phyloP scores from a whole-genome alignment of 2,329 filamentous ascomycete genomes.

The Diaporthe ampelina region DNA sequence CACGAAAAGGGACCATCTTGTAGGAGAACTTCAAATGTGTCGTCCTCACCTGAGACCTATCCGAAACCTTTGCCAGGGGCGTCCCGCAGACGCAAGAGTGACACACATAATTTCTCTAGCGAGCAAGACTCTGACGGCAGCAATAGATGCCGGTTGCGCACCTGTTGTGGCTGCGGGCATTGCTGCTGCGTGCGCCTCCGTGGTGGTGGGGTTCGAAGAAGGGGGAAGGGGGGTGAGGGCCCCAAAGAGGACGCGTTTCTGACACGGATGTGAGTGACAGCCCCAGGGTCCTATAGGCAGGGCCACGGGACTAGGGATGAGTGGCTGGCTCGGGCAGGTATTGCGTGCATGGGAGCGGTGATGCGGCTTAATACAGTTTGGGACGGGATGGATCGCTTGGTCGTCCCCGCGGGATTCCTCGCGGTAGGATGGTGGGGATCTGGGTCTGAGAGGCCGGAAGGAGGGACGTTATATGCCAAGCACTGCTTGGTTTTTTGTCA shows the following conservation, averaged over 20 bases:
- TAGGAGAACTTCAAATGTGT: neutral
- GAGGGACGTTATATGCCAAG: conserved; percentile 31
- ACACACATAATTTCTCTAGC: conserved; percentile 4
- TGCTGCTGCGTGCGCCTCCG: neutral
- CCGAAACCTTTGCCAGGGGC: conserved; percentile 28
- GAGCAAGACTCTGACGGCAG: conserved; percentile 28
- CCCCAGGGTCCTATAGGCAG: conserved; percentile 10
- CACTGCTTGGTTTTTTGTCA: conserved; percentile 9
- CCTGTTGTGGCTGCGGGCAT: conserved; percentile 7
- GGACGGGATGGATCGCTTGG: conserved; percentile 8
- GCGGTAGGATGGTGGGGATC: neutral
- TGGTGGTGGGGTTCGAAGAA: conserved; percentile 4
- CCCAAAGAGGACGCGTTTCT: neutral
- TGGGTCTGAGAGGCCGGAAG: conserved; percentile 7
- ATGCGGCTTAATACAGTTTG: conserved; percentile 33
- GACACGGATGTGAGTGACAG: conserved; percentile 1
- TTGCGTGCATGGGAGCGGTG: conserved; percentile 2
- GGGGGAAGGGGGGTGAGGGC: neutral
- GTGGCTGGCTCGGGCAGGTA: conserved; percentile 18
- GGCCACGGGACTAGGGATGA: conserved; percentile 3
- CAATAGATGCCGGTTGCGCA: conserved; percentile 16
- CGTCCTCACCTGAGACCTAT: conserved; percentile 18
- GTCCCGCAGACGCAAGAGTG: conserved; percentile 18
- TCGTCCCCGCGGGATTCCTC: neutral
- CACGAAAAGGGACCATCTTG: neutral